Evolutionary conservation across 176 grass and related monocot genomes (phyloP), one percentile per base, ranked within the genome.

Genomic region (Carex littledalei): DNA sequence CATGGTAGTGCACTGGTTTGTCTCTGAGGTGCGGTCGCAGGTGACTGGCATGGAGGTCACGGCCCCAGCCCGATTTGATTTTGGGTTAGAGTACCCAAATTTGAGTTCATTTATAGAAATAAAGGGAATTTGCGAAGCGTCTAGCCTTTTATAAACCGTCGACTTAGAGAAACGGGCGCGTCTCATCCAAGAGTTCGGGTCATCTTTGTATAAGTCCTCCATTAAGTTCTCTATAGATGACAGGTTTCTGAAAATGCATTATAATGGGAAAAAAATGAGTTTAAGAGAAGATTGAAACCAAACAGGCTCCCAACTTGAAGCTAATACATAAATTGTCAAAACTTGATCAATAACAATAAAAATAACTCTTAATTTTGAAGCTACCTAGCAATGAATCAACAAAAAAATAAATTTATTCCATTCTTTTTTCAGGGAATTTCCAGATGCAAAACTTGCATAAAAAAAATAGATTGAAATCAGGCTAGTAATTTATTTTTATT

Each of bases 151-250:
- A 29, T 90, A 90, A 65, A 94, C 86, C 9, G 91, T 88, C 81
- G 26, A 26, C 26, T 95, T 89, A 3, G 89, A 89, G 83, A 93
- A 98, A 55, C 87, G 84, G 11, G 91, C 78, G 17, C 95, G 92
- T 60, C 74, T 86, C 34, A 98, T 66, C 95, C 95, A 98, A 63
- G 93, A 98, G 86, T 67, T 89, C 16, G 37, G 37, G 21, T 88
- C 70, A 14, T 94, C 89, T 35, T 94, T 93, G 57, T 94, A 90
- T 93, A 94, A 91, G 71, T 79, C 35, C 67, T 45, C 77, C 57
- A 63, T 57, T 62, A 57, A 15, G 32, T 81, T 63, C 20, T 79
- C 15, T 57, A 3, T 0, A 4, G 4, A 39, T 11, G 29, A 56
- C 55, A 6, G 26, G 4, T 60, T 58, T 80, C 22, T 31, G 16